phyloP scores from a whole-genome alignment of 129 eudicot species.

The Artemisia annua region DNA sequence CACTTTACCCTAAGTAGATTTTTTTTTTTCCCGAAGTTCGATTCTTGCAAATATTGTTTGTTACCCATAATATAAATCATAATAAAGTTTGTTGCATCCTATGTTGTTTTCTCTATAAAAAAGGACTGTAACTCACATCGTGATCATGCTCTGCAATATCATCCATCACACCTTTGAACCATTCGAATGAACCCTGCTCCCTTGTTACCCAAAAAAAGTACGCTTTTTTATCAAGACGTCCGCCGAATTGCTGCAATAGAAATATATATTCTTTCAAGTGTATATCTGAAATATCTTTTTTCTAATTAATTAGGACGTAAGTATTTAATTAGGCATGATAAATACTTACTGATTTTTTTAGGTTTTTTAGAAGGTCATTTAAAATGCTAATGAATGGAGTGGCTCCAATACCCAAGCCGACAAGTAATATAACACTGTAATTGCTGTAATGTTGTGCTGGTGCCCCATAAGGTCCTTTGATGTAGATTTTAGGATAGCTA shows the following conservation, averaged over 20 bases:
- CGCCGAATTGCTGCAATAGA: slow-evolving; percentile 30
- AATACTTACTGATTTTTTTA: slow-evolving; percentile 36
- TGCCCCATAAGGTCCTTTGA: slow-evolving; percentile 93
- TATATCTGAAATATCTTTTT: too few species aligned
- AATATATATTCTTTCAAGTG: not conserved
- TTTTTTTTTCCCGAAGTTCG: too few species aligned
- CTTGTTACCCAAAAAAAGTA: slow-evolving; percentile 96
- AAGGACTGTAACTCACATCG: slow-evolving; percentile 45
- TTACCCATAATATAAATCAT: too few species aligned
- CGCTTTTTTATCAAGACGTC: slow-evolving; percentile 62
- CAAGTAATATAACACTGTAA: slow-evolving; percentile 64
- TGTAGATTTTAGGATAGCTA: slow-evolving; percentile 68
- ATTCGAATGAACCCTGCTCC: slow-evolving; percentile 94
- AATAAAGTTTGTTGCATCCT: not conserved
- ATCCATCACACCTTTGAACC: slow-evolving; percentile 99
- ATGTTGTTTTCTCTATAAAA: not conserved
- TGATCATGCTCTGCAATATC: slow-evolving; percentile 75
- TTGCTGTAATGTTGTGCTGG: slow-evolving; percentile 82
- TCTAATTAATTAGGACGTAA: not conserved
- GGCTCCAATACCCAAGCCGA: slow-evolving; percentile 96
- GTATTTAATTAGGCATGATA: not conserved
- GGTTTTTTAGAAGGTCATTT: slow-evolving; percentile 65
- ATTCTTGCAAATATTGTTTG: too few species aligned
- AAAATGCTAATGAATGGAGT: slow-evolving; percentile 90
- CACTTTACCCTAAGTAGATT: too few species aligned